Evolutionary conservation across 768 basidiomycete genomes (phyloP).

Genomic region (Boletus rubescentipes): DNA sequence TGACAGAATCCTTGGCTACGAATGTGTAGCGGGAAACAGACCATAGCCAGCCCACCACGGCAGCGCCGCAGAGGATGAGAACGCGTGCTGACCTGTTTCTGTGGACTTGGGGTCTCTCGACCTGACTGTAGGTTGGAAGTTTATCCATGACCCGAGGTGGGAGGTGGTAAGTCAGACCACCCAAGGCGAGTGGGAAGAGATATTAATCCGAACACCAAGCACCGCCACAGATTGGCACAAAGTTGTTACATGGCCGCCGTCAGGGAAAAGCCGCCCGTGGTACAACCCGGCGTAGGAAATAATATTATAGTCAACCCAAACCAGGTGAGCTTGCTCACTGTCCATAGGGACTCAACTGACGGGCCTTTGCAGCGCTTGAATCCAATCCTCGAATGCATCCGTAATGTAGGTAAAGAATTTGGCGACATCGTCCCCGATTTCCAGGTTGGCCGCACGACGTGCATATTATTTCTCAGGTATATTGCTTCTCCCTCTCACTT

Average conservation of each 20-base stretch:
- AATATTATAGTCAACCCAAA: conserved; percentile 62
- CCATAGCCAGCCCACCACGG: conserved; percentile 19
- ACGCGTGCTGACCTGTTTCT: conserved; percentile 14
- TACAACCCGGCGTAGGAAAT: conserved; percentile 63
- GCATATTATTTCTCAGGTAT: conserved; percentile 89
- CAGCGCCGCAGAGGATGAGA: conserved; percentile 19
- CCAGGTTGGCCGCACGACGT: conserved; percentile 92
- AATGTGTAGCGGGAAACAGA: conserved; percentile 16
- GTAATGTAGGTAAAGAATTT: conserved; percentile 90
- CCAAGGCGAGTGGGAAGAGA: too few species aligned
- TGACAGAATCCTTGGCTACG: conserved; percentile 10
- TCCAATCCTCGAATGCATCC: conserved; percentile 81
- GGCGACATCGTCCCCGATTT: conserved; percentile 93
- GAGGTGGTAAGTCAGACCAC: too few species aligned
- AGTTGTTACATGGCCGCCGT: not conserved
- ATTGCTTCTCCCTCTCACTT: not conserved
- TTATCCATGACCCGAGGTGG: conserved; percentile 26
- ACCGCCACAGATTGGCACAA: conserved; percentile 10
- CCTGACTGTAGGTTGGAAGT: conserved; percentile 20
- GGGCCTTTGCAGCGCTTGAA: conserved; percentile 66
- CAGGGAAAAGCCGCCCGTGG: conserved; percentile 48
- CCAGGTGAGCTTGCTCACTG: conserved; percentile 41
- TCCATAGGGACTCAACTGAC: too few species aligned
- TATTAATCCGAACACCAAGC: not conserved
- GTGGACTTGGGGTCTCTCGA: conserved; percentile 11